Conservation (phyloP, 306 rosid genomes). For the Gastrolobium bilobum region DNA sequence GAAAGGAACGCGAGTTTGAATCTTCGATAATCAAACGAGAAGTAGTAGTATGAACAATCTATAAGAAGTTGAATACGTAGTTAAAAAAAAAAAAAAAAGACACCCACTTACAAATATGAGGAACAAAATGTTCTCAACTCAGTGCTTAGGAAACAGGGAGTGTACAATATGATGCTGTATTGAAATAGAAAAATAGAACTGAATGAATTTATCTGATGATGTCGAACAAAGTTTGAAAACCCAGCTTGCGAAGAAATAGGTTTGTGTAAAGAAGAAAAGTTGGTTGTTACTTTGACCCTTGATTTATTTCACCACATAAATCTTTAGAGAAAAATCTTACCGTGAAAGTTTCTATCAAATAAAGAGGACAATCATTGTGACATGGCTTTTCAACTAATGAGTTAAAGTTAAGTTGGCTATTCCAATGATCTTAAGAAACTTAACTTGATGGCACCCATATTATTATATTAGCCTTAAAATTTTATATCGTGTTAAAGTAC, state of each 20-base stretch:
- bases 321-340: slow-evolving; percentile 47
- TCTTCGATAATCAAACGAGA: no score
- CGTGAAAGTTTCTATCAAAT: slow-evolving; percentile 50
- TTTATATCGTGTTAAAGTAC: slow-evolving; percentile 30
- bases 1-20: no score
- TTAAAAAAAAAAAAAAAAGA: no score
- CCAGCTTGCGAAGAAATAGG: slow-evolving; percentile 35
- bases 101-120: not conserved
- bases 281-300: slow-evolving; percentile 24
- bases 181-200: slow-evolving; percentile 13
- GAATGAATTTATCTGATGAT: slow-evolving; percentile 32
- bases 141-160: not conserved
- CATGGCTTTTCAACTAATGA: slow-evolving; percentile 43
- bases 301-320: slow-evolving; percentile 26
- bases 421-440: slow-evolving; percentile 30
- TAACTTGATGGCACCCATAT: slow-evolving; percentile 26
- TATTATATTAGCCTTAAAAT: slow-evolving; percentile 24
- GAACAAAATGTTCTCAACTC: not conserved
- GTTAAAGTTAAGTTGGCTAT: slow-evolving; percentile 26
- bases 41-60: no score
- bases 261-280: slow-evolving; percentile 35
- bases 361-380: slow-evolving; percentile 50
- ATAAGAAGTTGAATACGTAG: no score
- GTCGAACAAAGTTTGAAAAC: slow-evolving; percentile 11
- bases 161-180: not conserved